A percentile compares a stretch with the other conserved stretches of the same genome.
Conservation (phyloP, 2,329 filamentous ascomycete genomes). For the Pyrenochaeta sp. region DNA sequence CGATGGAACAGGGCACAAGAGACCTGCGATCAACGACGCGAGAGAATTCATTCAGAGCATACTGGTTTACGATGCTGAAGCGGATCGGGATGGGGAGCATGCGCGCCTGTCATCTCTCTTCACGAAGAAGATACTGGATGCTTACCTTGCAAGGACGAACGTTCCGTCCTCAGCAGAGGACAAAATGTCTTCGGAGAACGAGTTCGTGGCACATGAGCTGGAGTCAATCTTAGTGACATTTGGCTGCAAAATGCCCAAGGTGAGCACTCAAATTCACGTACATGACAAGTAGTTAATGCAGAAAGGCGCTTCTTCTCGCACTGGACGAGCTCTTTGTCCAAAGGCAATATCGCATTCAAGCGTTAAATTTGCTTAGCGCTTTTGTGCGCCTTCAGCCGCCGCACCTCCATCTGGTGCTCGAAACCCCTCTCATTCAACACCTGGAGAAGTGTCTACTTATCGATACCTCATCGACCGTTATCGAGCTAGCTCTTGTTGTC, state of each 20-base stretch:
- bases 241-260: conserved; percentile 75
- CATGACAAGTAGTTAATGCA: conserved; percentile 11
- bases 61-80: conserved; percentile 69
- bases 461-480: conserved; percentile 78
- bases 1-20: conserved; percentile 67
- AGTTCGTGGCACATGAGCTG: conserved; percentile 58
- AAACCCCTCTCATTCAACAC: conserved; percentile 76
- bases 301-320: conserved; percentile 70
- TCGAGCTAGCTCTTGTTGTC: conserved; percentile 77
- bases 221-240: conserved; percentile 62
- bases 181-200: conserved; percentile 54
- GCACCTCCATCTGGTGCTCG: conserved; percentile 75
- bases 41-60: conserved; percentile 71
- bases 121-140: conserved; percentile 60
- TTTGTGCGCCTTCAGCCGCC: conserved; percentile 81
- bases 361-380: conserved; percentile 72
- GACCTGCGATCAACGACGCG: conserved; percentile 70
- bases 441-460: conserved; percentile 77
- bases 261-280: conserved; percentile 24
- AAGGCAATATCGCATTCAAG: conserved; percentile 69
- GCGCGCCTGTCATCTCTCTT: conserved; percentile 59
- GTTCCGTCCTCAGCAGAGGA: conserved; percentile 48
- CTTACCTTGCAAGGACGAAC: conserved; percentile 54
- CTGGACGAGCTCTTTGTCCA: conserved; percentile 73
- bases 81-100: conserved; percentile 58